These are phyloP conservation scores for Globisporangium perplexum DNA, from an alignment of 352 stramenopile species.

Conservation along the genomic window DNA sequence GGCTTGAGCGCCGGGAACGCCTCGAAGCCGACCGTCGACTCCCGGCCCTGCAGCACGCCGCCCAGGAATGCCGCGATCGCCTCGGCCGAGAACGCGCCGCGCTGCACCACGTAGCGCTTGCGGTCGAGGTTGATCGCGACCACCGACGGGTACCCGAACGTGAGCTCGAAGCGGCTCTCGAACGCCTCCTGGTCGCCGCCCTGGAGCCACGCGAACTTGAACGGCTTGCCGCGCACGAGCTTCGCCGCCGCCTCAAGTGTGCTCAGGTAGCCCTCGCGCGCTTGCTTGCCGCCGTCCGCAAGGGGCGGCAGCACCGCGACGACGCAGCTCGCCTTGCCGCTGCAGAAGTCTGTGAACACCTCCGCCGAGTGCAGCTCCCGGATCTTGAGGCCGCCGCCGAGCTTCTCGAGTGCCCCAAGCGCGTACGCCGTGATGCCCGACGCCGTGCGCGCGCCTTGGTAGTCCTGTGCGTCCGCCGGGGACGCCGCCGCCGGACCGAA, in stretches of 20 bases:
- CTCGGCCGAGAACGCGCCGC: conserved; percentile 56
- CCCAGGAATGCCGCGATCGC: conserved; percentile 75
- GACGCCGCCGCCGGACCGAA: conserved; percentile 75
- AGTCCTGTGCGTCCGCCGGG: conserved; percentile 63
- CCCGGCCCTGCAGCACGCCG: conserved; percentile 59
- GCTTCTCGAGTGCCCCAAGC: conserved; percentile 60
- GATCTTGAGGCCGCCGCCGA: conserved; percentile 72
- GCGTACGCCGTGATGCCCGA: conserved; percentile 76
- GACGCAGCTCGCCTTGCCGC: conserved; percentile 86
- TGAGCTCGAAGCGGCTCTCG: conserved; percentile 84
- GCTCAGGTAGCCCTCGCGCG: conserved; percentile 78
- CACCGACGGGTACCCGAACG: conserved; percentile 89
- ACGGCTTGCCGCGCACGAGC: conserved; percentile 84
- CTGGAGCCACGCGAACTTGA: conserved; percentile 90
- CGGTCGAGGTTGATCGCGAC: conserved; percentile 86
- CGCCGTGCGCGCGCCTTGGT: conserved; percentile 84
- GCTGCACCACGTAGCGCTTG: conserved; percentile 81
- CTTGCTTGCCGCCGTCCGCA: conserved; percentile 78
- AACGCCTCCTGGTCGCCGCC: conserved; percentile 81
- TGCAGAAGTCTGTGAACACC: conserved; percentile 77
- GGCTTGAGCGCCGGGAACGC: conserved; percentile 58
- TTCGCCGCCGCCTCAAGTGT: conserved; percentile 81
- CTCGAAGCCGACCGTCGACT: conserved; percentile 57
- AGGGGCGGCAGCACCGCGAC: conserved; percentile 89
- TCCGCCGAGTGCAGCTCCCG: conserved; percentile 69